A percentile compares a stretch with the other conserved stretches of the same genome.
phyloP scores from a whole-genome alignment of 2,329 filamentous ascomycete species.

The Ophiobolus disseminans region DNA sequence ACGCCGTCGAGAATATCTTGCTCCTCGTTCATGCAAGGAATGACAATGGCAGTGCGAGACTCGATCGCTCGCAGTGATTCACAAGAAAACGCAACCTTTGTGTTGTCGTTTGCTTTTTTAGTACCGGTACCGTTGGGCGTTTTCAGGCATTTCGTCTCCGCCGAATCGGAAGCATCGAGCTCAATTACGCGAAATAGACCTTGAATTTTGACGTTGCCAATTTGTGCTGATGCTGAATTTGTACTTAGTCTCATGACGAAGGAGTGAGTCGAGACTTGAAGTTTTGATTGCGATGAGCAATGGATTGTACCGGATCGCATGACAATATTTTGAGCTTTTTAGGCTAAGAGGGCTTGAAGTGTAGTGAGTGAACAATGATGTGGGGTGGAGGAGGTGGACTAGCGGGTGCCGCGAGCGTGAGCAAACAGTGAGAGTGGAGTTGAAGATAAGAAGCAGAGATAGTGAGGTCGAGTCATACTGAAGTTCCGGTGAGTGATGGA shows the following conservation, averaged over 20 bases:
- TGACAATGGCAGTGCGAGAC: constrained; percentile 15
- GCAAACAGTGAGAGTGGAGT: too few relatives aligned
- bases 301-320: too few relatives aligned
- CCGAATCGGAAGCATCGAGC: constrained; percentile 13
- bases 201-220: constrained; percentile 19
- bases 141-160: background rate
- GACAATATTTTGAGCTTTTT: too few relatives aligned
- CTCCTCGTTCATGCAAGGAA: constrained; percentile 26
- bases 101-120: background rate
- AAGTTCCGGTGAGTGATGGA: too few relatives aligned
- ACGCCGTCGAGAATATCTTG: constrained; percentile 17
- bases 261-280: too few relatives aligned
- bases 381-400: too few relatives aligned
- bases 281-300: too few relatives aligned
- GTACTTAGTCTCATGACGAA: constrained; percentile 1
- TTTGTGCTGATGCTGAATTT: background rate
- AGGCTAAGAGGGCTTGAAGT: too few relatives aligned
- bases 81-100: constrained; percentile 11
- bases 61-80: constrained; percentile 11
- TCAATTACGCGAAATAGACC: constrained; percentile 14
- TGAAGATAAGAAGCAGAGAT: too few relatives aligned
- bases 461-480: too few relatives aligned
- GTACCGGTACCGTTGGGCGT: background rate
- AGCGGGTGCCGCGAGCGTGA: too few relatives aligned
- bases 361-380: too few relatives aligned